Evolutionary conservation across 1,284 basidiomycete genomes (phyloP), one percentile per base, ranked within the genome.

Genomic region (Ceratobasidium sp.): DNA sequence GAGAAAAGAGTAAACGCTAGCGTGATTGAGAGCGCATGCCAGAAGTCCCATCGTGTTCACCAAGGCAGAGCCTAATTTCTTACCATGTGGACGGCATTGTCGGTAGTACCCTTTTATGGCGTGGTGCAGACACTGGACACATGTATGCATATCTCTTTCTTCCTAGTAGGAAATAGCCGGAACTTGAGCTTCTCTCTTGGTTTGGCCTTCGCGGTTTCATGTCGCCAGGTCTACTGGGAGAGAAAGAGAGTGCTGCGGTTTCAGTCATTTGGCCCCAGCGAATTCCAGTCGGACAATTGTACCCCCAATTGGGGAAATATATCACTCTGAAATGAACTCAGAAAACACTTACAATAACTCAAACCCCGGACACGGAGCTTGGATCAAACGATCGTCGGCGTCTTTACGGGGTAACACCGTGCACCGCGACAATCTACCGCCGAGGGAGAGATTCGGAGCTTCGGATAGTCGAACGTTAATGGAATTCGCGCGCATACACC

Each of bases 371-470:
- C 38, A 8, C 38, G 38, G 38, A 40, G 17, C 38, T 10, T 50
- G 45, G 58, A 22, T 49, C 42, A 62, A 62, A 62, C n/a, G n/a
- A 65, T 25, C 10, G 45, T 52, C 62, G 62, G 62, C 40, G 62
- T 15, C 62, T 65, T 53, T 53, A 27, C 62, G 62, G 62, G 34
- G 15, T 53, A 65, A 65, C 62, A 65, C 45, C 49, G 15, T 38
- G 52, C 49, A 17, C 31, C 5, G 62, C 62, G 62, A 65, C 35
- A 65, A 65, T 65, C 17, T 22, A 65, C 62, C 62, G 62, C 56
- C 38, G 38, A 40, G 38, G 38, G 8, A 40, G 10, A 40, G 38
- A n/a, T n/a, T n/a, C n/a, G n/a, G n/a, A n/a, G n/a, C n/a, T n/a
- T n/a, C n/a, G n/a, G n/a, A n/a, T n/a, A n/a, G n/a, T n/a, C n/a